Percentiles rank a stretch among this genome's conserved stretches.
These are phyloP conservation scores for Arabidopsis suecica DNA, from an alignment of 345 rosid genomes.

Conservation along the genomic window DNA sequence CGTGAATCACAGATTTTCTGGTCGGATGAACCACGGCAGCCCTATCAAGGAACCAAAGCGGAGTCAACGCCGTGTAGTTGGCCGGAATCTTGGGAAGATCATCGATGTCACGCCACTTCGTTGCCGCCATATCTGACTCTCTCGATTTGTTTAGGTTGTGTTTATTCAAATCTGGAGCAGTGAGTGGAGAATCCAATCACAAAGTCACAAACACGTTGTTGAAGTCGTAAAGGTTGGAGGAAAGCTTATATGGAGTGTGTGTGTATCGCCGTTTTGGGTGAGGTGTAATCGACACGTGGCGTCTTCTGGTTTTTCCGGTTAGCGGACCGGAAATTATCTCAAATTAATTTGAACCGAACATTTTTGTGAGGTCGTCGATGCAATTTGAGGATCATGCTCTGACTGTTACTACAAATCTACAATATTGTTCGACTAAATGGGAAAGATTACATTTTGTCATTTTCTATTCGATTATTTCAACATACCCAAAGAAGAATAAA, in stretches of 20 bases:
- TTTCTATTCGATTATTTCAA: too few relatives aligned
- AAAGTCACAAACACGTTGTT: conserved; percentile 29
- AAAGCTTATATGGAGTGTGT: conserved; percentile 4
- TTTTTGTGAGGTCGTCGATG: conserved; percentile 31
- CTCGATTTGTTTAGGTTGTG: not conserved
- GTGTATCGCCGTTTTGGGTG: conserved; percentile 21
- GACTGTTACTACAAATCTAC: not conserved
- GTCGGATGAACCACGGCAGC: conserved; percentile 83
- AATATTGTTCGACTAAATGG: too few relatives aligned
- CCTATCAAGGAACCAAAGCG: conserved; percentile 83
- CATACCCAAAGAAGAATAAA: too few relatives aligned
- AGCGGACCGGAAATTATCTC: conserved; percentile 16
- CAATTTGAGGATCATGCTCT: conserved; percentile 24
- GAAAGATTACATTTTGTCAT: too few relatives aligned
- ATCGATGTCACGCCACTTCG: conserved; percentile 67
- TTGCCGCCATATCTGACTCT: conserved; percentile 9
- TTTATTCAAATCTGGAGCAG: not conserved
- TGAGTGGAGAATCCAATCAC: conserved; percentile 18
- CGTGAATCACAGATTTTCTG: conserved; percentile 70
- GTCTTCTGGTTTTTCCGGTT: not conserved
- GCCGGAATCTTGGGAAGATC: conserved; percentile 83
- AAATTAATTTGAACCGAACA: conserved; percentile 29
- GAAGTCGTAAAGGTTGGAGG: conserved; percentile 5
- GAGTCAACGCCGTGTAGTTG: conserved; percentile 85
- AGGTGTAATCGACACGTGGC: conserved; percentile 31